phyloP scores from a whole-genome alignment of 257 asterid genomes.

The Lithospermum erythrorhizon region DNA sequence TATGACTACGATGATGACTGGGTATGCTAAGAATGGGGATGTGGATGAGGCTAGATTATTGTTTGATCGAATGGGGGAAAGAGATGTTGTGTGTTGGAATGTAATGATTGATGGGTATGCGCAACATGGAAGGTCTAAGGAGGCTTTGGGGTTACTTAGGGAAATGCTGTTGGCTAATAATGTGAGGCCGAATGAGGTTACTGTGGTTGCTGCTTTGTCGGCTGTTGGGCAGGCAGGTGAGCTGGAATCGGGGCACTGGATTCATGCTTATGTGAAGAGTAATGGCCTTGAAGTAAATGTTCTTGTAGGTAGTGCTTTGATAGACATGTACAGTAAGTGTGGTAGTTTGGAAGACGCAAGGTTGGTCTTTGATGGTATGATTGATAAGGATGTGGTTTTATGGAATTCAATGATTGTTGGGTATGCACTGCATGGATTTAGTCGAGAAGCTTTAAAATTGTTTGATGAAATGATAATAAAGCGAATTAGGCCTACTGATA shows the following conservation, averaged over 20 bases:
- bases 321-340: constrained; percentile 28
- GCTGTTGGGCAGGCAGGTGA: constrained; percentile 26
- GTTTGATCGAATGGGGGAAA: constrained; percentile 20
- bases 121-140: constrained; percentile 20
- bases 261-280: constrained; percentile 23
- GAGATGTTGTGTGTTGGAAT: constrained; percentile 27
- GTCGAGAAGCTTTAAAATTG: constrained; percentile 17
- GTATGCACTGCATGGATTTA: constrained; percentile 21
- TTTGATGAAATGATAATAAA: constrained; percentile 10
- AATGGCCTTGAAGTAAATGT: constrained; percentile 15
- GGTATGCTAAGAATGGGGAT: constrained; percentile 22
- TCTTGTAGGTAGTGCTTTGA: constrained; percentile 24
- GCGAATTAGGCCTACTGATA: constrained; percentile 17
- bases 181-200: constrained; percentile 21
- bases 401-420: constrained; percentile 28
- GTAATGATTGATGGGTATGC: constrained; percentile 29
- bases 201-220: constrained; percentile 21
- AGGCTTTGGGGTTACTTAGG: constrained; percentile 21
- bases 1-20: constrained; percentile 24
- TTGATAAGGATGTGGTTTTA: constrained; percentile 16
- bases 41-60: constrained; percentile 19
- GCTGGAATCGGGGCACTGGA: constrained; percentile 23
- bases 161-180: constrained; percentile 13
- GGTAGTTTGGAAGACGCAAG: constrained; percentile 27
- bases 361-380: constrained; percentile 19